A percentile compares a stretch with the other conserved stretches of the same genome.
These are phyloP conservation scores for Kregervanrija fluxuum DNA, from an alignment of 805 yeast species.

Conservation along the genomic window DNA sequence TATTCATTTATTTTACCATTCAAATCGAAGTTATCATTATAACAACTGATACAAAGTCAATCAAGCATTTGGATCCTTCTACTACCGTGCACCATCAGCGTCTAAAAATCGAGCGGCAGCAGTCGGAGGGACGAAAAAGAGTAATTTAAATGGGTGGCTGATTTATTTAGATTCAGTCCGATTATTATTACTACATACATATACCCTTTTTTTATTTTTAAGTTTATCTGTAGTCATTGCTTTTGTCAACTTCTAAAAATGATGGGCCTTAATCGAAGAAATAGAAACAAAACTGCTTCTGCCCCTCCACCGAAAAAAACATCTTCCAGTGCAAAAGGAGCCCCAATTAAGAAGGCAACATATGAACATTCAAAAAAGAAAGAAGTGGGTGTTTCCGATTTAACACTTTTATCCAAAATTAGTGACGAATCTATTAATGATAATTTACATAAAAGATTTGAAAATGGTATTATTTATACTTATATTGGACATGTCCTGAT, in stretches of 20 bases:
- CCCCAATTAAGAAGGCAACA: constrained; percentile 74
- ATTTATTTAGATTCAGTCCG: not conserved
- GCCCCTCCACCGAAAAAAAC: constrained; percentile 23
- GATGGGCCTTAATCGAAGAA: constrained; percentile 33
- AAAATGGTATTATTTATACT: constrained; percentile 85
- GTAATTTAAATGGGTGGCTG: no score
- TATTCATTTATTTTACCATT: no score
- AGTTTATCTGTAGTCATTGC: not conserved
- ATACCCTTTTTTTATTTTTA: not conserved
- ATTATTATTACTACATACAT: not conserved
- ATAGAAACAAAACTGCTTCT: constrained; percentile 46
- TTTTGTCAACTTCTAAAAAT: constrained; percentile 2
- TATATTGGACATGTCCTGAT: constrained; percentile 92
- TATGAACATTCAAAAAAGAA: constrained; percentile 83
- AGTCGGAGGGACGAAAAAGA: no score
- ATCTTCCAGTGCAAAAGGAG: constrained; percentile 48
- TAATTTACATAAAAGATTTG: constrained; percentile 80
- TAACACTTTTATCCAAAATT: constrained; percentile 81
- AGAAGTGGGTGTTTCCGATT: constrained; percentile 97
- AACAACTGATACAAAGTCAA: no score
- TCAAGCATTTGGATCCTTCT: no score
- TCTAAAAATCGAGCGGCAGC: no score
- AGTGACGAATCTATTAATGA: constrained; percentile 91
- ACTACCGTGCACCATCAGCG: no score
- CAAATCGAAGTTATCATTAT: no score